A percentile compares a stretch with the other conserved stretches of the same genome.
phyloP scores from a whole-genome alignment of 2,329 filamentous ascomycete species.

The Ophiocordyceps camponoti-rufipedis region DNA sequence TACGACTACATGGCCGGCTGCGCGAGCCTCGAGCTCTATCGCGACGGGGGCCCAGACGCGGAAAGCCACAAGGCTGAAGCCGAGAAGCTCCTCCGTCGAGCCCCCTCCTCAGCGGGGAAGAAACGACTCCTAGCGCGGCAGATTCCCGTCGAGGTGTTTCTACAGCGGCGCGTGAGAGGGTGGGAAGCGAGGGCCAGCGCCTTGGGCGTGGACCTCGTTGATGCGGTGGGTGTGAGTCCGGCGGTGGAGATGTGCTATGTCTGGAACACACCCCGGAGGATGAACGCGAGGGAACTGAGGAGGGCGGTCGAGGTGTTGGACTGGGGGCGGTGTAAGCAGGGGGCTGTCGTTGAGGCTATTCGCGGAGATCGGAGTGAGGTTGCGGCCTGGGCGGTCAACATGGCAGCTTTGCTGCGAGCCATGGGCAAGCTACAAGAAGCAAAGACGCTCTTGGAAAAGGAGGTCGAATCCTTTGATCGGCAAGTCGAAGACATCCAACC shows the following conservation, averaged over 20 bases:
- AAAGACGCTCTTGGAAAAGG: slow-evolving; percentile 39
- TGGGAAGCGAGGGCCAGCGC: slow-evolving; percentile 65
- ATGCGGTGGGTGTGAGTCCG: slow-evolving; percentile 67
- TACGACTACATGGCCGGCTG: slow-evolving; percentile 80
- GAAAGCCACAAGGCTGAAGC: slow-evolving; percentile 42
- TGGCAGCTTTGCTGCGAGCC: slow-evolving; percentile 46
- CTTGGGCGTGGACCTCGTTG: slow-evolving; percentile 49
- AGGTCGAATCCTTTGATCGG: slow-evolving; percentile 49
- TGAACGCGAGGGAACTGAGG: slow-evolving; percentile 47
- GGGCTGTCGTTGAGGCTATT: slow-evolving; percentile 20
- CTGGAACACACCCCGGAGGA: slow-evolving; percentile 78
- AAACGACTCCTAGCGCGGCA: slow-evolving; percentile 82
- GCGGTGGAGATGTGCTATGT: slow-evolving; percentile 84
- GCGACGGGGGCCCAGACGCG: slow-evolving; percentile 36
- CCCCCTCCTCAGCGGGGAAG: slow-evolving; percentile 57
- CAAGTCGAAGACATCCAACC: no score
- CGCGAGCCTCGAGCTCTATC: slow-evolving; percentile 67
- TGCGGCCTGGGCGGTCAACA: slow-evolving; percentile 48
- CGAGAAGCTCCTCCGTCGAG: slow-evolving; percentile 51
- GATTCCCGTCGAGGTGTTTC: slow-evolving; percentile 77
- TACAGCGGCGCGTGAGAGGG: slow-evolving; percentile 67
- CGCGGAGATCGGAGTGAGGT: slow-evolving; percentile 37
- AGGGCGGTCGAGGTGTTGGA: slow-evolving; percentile 41
- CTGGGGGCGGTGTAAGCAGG: slow-evolving; percentile 37
- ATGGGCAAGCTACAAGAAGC: slow-evolving; percentile 47